phyloP scores from a whole-genome alignment of 2,329 filamentous ascomycete genomes.

The Colletotrichum tropicicola region DNA sequence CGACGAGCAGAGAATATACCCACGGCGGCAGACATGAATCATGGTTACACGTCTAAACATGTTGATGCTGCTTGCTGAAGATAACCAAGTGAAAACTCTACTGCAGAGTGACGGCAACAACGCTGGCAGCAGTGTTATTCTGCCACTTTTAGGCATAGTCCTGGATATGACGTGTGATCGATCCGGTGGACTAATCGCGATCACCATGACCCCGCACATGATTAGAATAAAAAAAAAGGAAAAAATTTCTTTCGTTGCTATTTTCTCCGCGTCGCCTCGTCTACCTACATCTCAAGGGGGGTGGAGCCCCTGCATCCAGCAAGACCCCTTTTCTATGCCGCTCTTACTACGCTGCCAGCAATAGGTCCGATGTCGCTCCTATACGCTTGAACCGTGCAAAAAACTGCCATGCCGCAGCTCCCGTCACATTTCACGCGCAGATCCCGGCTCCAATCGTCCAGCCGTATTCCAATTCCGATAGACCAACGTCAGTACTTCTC shows the following conservation, averaged over 20 bases:
- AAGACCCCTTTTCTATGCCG: not conserved
- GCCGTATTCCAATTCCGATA: constrained; percentile 2
- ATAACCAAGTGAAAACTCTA: not conserved
- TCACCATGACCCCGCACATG: not conserved
- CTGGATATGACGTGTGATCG: no score
- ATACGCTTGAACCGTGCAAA: not conserved
- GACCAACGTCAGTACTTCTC: not conserved
- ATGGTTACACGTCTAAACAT: not conserved
- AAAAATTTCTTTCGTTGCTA: constrained; percentile 2
- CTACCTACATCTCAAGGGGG: not conserved
- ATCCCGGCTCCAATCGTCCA: not conserved
- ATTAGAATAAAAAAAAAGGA: not conserved
- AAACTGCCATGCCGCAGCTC: not conserved
- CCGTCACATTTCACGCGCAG: not conserved
- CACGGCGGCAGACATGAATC: constrained; percentile 2
- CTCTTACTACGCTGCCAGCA: not conserved
- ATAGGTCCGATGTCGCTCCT: not conserved
- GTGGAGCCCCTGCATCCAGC: not conserved
- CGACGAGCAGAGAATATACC: not conserved
- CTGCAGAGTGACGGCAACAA: not conserved
- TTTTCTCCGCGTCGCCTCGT: constrained; percentile 4
- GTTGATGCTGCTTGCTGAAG: not conserved
- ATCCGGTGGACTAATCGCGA: no score
- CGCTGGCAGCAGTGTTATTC: not conserved
- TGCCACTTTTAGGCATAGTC: not conserved